Base-by-base conservation (phyloP, 805 yeast genomes). In the Blastobotrys terrestris region DNA sequence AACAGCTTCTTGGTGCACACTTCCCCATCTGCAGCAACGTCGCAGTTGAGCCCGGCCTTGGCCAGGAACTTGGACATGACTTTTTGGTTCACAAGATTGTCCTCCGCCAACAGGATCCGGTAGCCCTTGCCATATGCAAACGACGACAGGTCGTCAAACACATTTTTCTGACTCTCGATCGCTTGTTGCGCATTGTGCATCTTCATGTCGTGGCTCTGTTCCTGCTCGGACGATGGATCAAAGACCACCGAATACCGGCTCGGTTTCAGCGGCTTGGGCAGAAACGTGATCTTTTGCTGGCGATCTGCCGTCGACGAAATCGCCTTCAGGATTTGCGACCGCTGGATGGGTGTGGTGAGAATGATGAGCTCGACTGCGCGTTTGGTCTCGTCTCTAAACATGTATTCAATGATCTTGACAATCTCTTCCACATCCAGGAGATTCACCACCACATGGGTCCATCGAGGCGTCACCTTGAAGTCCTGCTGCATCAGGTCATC, bases 1-100 rank as follows among this genome's bases (percentile, higher is more conserved):
- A 59, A 61, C 43, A 63, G 55, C 50, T 57, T 56, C 26, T 56
- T 51, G 6, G 61, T 58, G 52, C 70, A 67, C 15, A 57, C 67
- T 31, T 56, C 65, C 18, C 70, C 70, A 52, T 67, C 68, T 3
- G 62, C 50, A 1, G 62, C 68, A n/a, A 64, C 59, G 47, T 62
- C 65, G 31, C 64, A 64, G 19, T 45, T 40, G 8, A 67, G 52
- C 2, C 70, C 70, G 6, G 67, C 63, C 44, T 62, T 60, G 40
- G 55, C 54, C 39, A 67, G 50, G 51, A 65, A 67, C 53, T 59
- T 58, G 40, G 77, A 80, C 59, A 89, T 86, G 19, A 90, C 97
- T 70, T 89, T 95, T 67, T 89, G 96, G 62, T 90, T 90, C 7
- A 90, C 96, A 57, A 78, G 72, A 62, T 90, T 90, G 63, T 90